Conservation (phyloP, 1,139 yeast genomes). For the Diutina pseudorugosa region DNA sequence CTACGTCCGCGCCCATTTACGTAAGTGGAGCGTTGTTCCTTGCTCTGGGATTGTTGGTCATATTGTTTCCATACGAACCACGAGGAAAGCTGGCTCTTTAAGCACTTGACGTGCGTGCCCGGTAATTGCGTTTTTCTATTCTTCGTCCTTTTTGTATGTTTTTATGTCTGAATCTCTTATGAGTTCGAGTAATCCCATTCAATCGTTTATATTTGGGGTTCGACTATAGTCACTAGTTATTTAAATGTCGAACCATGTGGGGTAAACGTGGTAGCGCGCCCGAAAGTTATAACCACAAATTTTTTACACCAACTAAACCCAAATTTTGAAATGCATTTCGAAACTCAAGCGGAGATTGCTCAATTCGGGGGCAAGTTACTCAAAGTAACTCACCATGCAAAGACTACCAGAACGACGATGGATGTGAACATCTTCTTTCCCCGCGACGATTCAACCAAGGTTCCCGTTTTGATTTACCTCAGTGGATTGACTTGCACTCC, state of each 20-base stretch:
- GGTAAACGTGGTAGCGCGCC: neutral
- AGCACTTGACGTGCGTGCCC: neutral
- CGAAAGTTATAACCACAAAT: neutral
- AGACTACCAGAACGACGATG: constrained; percentile 59
- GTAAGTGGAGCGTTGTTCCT: constrained; percentile 32
- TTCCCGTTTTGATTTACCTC: constrained; percentile 70
- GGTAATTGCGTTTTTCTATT: neutral
- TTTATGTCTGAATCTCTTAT: too few species aligned
- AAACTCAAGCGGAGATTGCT: neutral
- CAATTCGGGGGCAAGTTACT: constrained; percentile 9
- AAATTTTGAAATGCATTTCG: neutral
- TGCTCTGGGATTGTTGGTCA: constrained; percentile 20
- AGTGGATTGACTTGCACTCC: constrained; percentile 94
- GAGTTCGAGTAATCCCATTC: too few species aligned
- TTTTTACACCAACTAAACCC: too few species aligned
- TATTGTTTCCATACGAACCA: constrained; percentile 31
- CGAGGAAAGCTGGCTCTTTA: constrained; percentile 8
- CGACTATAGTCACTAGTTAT: too few species aligned
- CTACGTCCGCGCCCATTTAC: constrained; percentile 31
- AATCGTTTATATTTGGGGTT: too few species aligned
- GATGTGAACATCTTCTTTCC: constrained; percentile 78
- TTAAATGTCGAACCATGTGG: neutral
- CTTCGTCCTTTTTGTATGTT: too few species aligned
- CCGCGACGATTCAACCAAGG: constrained; percentile 10
- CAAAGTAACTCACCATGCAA: constrained; percentile 67